Percentiles rank a stretch among this genome's conserved stretches.
These are phyloP conservation scores for Capsella bursapastoris DNA, from an alignment of 345 rosid genomes.

Conservation along the genomic window DNA sequence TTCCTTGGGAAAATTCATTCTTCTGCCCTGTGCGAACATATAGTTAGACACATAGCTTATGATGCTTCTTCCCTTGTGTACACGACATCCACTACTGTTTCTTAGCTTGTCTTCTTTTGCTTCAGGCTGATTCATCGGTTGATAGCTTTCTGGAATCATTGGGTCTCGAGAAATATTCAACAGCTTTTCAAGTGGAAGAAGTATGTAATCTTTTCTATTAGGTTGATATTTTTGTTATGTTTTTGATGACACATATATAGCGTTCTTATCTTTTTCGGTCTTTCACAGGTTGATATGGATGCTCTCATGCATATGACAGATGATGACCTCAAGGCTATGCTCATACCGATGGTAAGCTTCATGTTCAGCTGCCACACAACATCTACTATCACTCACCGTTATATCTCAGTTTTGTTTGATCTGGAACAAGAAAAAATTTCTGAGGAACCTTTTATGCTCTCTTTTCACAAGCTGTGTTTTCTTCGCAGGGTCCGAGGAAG, in stretches of 20 bases:
- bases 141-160: constrained; percentile 82
- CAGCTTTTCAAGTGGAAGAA: constrained; percentile 95
- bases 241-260: neutral
- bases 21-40: constrained; percentile 10
- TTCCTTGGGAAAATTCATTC: constrained; percentile 16
- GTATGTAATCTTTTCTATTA: constrained; percentile 49
- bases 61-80: constrained; percentile 5
- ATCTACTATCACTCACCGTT: neutral
- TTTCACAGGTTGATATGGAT: constrained; percentile 89
- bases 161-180: constrained; percentile 88
- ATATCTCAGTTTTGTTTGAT: constrained; percentile 17
- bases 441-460: neutral
- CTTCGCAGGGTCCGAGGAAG: constrained; percentile 94
- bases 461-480: constrained; percentile 20
- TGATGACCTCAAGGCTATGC: constrained; percentile 91
- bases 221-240: constrained; percentile 7
- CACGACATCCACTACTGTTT: constrained; percentile 24
- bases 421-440: neutral
- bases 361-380: constrained; percentile 7
- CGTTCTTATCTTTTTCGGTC: constrained; percentile 7
- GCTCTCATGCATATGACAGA: constrained; percentile 96
- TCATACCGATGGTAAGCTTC: constrained; percentile 88
- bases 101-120: constrained; percentile 37
- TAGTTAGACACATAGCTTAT: constrained; percentile 13
- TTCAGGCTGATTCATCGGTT: constrained; percentile 74